Evolutionary conservation across 768 basidiomycete genomes (phyloP), one percentile per base, ranked within the genome.

Genomic region (Boletales sp.): DNA sequence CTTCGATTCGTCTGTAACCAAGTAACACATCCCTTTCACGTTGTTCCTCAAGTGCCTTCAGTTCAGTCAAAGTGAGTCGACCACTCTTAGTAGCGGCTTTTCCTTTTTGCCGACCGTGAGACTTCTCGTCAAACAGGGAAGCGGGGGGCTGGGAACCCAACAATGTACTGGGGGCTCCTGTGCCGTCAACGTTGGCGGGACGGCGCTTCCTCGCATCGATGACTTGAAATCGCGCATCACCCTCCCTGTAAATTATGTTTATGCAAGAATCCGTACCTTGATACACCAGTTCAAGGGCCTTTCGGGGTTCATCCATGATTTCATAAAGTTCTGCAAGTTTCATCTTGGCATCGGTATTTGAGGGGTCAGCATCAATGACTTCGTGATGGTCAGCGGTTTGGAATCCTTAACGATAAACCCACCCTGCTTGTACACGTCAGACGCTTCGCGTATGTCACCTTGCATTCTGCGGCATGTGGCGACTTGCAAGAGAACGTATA

Each of bases 281-380:
- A 48, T 89, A 85, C 13, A 60, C 59, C 4, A 97, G 70, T 8
- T 88, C 84, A 0, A 97, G 74, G 0, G 95, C 95, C 61, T 86
- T 86, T 14, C 83, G 74, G 1, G 87, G 83, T 54, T 93, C 82
- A 95, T 87, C 83, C 55, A 86, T 69, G 11, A 90, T 83, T 66
- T 99, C 95, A 55, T 92, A 90, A 13, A 94, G 81, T 55, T 90
- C 90, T 0, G 94, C 95, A 0, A 97, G 77, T 54, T 90, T 87
- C 79, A 94, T 84, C 84, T 92, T 93, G 24, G 85, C 86, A 27
- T 94, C 89, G 58, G 83, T 81, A 56, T 90, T 80, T 0, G 77
- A 75, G 0, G 90, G 85, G 63, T 94, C 88, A 1, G 80, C 81
- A 4, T 77, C 73, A 15, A 87, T 74, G 29, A 94, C 94, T 95